These are phyloP conservation scores for Citrullus mucosospermus DNA, from an alignment of 306 rosid species.

Conservation along the genomic window DNA sequence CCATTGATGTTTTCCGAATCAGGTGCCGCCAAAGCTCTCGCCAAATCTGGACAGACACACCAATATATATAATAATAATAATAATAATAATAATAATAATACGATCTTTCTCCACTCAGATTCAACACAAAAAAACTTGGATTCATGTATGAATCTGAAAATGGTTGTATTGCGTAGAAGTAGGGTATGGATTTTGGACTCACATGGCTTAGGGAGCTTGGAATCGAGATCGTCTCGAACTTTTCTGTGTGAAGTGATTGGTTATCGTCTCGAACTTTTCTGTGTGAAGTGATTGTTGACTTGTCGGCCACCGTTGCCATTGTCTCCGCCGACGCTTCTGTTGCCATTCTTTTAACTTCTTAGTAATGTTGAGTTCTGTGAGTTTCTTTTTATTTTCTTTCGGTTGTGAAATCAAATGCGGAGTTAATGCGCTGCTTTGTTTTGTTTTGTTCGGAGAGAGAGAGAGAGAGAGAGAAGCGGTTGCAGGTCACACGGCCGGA, in stretches of 20 bases:
- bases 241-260: constrained; percentile 16
- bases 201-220: constrained; percentile 57
- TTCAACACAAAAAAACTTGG: neutral
- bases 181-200: neutral
- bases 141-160: neutral
- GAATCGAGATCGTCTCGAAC: constrained; percentile 28
- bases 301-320: constrained; percentile 22
- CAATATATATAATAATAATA: no score
- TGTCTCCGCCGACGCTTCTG: neutral
- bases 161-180: no score
- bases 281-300: constrained; percentile 17
- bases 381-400: neutral
- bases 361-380: neutral
- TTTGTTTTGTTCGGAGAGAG: neutral
- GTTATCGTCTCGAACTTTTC: constrained; percentile 23
- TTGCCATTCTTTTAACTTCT: constrained; percentile 8
- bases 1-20: constrained; percentile 57
- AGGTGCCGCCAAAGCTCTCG: constrained; percentile 52
- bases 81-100: no score
- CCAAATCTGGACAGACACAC: constrained; percentile 27
- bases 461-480: neutral
- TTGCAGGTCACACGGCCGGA: neutral
- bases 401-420: neutral
- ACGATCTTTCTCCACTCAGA: neutral
- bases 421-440: neutral